Base-by-base conservation (phyloP, 371 early-diverging fungal genomes). In the Agmasoma carcini region DNA sequence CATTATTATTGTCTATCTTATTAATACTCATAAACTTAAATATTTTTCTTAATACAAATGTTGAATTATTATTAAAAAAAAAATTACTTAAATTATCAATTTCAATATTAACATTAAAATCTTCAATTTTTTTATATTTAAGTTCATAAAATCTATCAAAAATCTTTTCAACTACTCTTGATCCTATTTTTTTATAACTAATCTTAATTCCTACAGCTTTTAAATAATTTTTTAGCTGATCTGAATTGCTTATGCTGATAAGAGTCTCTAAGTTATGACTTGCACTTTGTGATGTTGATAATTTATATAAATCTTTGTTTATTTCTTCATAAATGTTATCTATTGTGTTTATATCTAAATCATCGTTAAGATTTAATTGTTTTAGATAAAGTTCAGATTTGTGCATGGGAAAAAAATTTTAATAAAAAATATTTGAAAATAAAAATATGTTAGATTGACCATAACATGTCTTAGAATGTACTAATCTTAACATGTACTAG, bases 261-360 rank as follows among this genome's bases (percentile, higher is more conserved):
- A 65, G 27, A 14, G 3, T 31, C 31, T 65, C 65, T n/a, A 65
- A 44, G 33, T 59, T 59, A 26, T 36, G 7, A 27, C 31, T 33
- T 7, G 55, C 29, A 9, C 41, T 25, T 15, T 25, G 0, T 30
- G 34, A 12, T 27, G 39, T 29, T 19, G 43, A 4, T 20, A 65
- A 26, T 23, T 47, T 22, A 9, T 23, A 36, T 39, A 44, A 59
- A 23, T 39, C 15, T 37, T 39, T 48, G 1, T 40, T 23, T 43
- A 65, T 65, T 56, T 65, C 65, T 29, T 47, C 37, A 38, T 59
- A 65, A 11, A 65, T 55, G 33, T 65, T 65, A 30, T 49, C 48
- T 29, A 65, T 19, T 40, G 53, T 20, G 1, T 41, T 38, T 12
- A 36, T 7, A 50, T 65, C 55, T 20, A 39, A 30, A 1, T 50